Evolutionary conservation across 2,329 filamentous ascomycete species (phyloP).

Genomic region (Aciculosporium take): DNA sequence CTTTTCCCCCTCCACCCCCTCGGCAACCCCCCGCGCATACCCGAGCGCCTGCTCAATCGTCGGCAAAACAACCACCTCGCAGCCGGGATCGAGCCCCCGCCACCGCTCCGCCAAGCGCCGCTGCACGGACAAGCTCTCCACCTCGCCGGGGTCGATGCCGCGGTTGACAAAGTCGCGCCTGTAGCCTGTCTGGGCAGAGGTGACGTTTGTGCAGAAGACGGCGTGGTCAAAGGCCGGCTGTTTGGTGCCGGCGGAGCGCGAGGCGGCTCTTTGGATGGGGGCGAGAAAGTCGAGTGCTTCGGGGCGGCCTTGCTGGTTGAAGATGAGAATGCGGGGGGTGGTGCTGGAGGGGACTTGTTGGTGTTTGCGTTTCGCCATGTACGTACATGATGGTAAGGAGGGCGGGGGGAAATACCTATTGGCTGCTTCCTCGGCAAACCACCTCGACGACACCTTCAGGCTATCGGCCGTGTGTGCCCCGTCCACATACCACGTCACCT

Average conservation of each 20-base stretch:
- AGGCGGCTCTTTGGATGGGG: slow-evolving; percentile 25
- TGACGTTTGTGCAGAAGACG: slow-evolving; percentile 71
- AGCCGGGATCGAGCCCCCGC: slow-evolving; percentile 30
- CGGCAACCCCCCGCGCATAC: slow-evolving; percentile 25
- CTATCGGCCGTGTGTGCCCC: slow-evolving; percentile 89
- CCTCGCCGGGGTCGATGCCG: slow-evolving; percentile 35
- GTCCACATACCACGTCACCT: slow-evolving; percentile 73
- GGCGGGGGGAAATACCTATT: slow-evolving; percentile 13
- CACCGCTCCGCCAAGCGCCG: slow-evolving; percentile 38
- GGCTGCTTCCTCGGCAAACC: slow-evolving; percentile 53
- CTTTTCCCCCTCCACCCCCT: slow-evolving; percentile 18
- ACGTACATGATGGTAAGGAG: background rate
- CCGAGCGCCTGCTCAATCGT: slow-evolving; percentile 43
- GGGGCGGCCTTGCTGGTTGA: slow-evolving; percentile 64
- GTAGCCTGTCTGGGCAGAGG: slow-evolving; percentile 35
- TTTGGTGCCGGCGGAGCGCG: slow-evolving; percentile 14
- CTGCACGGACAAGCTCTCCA: slow-evolving; percentile 38
- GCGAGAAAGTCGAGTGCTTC: slow-evolving; percentile 40
- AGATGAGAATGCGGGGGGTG: slow-evolving; percentile 50
- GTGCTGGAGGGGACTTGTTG: slow-evolving; percentile 10
- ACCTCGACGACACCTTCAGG: slow-evolving; percentile 63
- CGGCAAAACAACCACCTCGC: slow-evolving; percentile 31
- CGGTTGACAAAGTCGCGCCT: slow-evolving; percentile 44
- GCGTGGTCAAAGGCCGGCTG: slow-evolving; percentile 49
- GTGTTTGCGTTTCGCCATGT: background rate